Percentiles rank a stretch among this genome's conserved stretches.
Evolutionary conservation across 2,329 filamentous ascomycete genomes (phyloP).

Genomic region (Graphiopsis chlorocephala): DNA sequence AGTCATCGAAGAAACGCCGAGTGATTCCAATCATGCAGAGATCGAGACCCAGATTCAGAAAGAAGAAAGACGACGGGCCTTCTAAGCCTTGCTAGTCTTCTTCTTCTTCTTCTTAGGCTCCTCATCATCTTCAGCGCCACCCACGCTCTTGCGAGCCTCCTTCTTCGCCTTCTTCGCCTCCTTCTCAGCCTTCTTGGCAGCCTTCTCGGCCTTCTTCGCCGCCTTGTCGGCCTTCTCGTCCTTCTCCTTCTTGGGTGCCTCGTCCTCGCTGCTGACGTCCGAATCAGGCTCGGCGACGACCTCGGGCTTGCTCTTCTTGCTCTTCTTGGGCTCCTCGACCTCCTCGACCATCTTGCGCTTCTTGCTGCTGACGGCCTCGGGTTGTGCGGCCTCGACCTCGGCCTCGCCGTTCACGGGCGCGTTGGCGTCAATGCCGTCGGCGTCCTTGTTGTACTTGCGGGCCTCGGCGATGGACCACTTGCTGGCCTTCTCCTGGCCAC

Average conservation of each 20-base stretch:
- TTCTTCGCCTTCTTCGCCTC: constrained; percentile 53
- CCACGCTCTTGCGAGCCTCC: constrained; percentile 48
- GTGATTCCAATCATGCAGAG: neutral
- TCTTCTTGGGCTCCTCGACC: constrained; percentile 35
- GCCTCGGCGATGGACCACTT: constrained; percentile 93
- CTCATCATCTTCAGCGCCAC: constrained; percentile 35
- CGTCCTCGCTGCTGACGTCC: constrained; percentile 17
- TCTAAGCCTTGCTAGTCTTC: constrained; percentile 27
- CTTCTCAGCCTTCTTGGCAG: constrained; percentile 42
- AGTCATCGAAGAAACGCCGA: neutral
- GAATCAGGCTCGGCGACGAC: constrained; percentile 23
- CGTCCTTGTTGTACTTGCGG: constrained; percentile 90
- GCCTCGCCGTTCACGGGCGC: constrained; percentile 52
- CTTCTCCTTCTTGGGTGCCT: constrained; percentile 20
- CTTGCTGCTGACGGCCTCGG: constrained; percentile 38
- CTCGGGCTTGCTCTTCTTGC: constrained; percentile 20
- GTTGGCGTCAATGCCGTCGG: constrained; percentile 74
- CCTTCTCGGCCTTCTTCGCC: constrained; percentile 27
- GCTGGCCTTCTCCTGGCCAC: constrained; percentile 62
- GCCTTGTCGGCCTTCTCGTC: constrained; percentile 37
- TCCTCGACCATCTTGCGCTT: constrained; percentile 48
- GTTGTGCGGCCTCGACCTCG: constrained; percentile 38
- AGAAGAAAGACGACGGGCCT: neutral
- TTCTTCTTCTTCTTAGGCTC: constrained; percentile 64
- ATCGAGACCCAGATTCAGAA: neutral